Evolutionary conservation across 2,329 filamentous ascomycete genomes (phyloP), one percentile per base, ranked within the genome.

Genomic region (Xylariaceae sp.): DNA sequence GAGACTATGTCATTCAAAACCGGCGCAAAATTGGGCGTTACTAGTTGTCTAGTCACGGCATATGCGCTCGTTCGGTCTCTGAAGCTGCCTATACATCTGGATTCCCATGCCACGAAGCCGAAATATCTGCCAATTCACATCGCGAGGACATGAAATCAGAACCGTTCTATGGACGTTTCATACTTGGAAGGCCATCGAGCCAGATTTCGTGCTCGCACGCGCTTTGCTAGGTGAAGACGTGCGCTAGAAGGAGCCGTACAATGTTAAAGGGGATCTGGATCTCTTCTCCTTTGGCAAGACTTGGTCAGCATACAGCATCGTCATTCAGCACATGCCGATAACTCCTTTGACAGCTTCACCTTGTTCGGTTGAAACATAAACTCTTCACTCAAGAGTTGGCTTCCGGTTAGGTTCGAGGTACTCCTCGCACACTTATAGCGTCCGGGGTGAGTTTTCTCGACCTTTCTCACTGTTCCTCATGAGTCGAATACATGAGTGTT

Each of bases 161-260:
- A 39, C 51, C 53, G 48, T 57, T 57, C 39, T 58, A 59, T 1
- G 57, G 61, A 18, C 23, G 58, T 9, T 57, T 1, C 48, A 59
- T 1, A 47, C 51, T 0, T 53, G 61, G 1, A 62, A 60, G 39
- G 10, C 54, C n/a, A 50, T 66, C 52, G 62, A 60, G 39, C 45
- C 52, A 1, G 58, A 47, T 6, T 62, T 56, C 13, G 56, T 66
- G 4, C 48, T 64, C 51, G 62, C 60, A 1, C 58, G 56, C 1
- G 51, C 50, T 23, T 13, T 62, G 1, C 39, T 63, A 2, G 64
- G 62, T 13, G 51, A 57, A 10, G 15, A 51, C 13, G 37, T 63
- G 23, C 59, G 17, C 5, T 47, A 53, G 17, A 48, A 51, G 6
- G 48, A 60, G 15, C 49, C 42, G 10, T 63, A 62, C n/a, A 55